Percentiles rank a stretch among this genome's conserved stretches.
Evolutionary conservation across 805 yeast genomes (phyloP).

Genomic region (Schizosaccharomyces octosporus): DNA sequence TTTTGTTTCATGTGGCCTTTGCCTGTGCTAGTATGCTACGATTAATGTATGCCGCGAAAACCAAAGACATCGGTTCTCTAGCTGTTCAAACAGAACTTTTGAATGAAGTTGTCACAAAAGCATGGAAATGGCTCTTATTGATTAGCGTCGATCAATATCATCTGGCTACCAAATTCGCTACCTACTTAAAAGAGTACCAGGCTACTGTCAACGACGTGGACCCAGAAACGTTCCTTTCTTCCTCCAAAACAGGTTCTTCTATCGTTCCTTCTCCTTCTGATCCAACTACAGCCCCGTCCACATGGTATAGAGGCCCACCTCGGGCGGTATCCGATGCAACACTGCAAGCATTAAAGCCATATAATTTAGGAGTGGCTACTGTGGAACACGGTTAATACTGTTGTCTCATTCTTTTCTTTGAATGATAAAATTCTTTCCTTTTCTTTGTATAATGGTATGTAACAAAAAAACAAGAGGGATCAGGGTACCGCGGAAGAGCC

Average conservation of each 20-base stretch:
- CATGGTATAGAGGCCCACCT: neutral
- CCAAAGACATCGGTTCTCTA: neutral
- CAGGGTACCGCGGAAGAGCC: no score
- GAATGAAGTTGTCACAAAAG: neutral
- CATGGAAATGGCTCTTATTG: neutral
- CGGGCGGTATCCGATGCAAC: neutral
- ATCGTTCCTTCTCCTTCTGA: no score
- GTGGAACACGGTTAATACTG: neutral
- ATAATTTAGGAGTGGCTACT: slow-evolving; percentile 2
- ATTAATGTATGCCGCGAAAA: neutral
- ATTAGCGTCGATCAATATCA: neutral
- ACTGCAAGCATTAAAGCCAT: neutral
- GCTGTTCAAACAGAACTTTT: neutral
- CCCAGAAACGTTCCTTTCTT: neutral
- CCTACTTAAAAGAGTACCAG: neutral
- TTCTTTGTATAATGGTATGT: no score
- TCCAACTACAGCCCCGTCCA: neutral
- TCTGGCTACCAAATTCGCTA: neutral
- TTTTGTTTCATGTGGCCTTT: neutral
- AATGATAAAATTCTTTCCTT: no score
- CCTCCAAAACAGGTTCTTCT: no score
- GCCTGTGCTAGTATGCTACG: neutral
- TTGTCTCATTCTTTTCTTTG: no score
- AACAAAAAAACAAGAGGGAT: no score
- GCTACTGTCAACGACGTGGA: neutral